Conservation (phyloP, 176 grass and related monocot species). For the Stipa capillata region DNA sequence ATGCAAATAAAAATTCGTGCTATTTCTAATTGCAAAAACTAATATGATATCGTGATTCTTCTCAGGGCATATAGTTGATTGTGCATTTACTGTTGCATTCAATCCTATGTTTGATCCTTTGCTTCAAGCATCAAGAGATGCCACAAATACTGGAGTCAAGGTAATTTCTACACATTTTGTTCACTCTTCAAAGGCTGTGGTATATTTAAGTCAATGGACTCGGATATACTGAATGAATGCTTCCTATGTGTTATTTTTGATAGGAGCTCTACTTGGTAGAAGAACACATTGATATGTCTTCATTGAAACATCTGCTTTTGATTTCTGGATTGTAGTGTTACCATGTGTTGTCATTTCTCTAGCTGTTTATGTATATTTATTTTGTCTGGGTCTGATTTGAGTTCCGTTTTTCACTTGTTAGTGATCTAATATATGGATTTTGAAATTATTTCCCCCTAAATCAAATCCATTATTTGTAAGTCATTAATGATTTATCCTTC, state of each 20-base stretch:
- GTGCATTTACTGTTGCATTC: slow-evolving; percentile 94
- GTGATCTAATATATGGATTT: background rate
- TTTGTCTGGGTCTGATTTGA: background rate
- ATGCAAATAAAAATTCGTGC: background rate
- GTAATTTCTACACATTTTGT: slow-evolving; percentile 20
- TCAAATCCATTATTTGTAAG: background rate
- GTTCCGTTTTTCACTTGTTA: background rate
- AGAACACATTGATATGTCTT: no score
- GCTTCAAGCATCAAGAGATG: slow-evolving; percentile 89
- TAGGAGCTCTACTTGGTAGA: background rate
- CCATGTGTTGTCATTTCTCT: background rate
- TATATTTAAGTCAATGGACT: background rate
- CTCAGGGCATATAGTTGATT: slow-evolving; percentile 87
- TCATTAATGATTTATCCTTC: background rate
- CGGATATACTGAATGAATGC: background rate
- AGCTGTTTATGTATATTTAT: background rate
- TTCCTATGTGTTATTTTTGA: background rate
- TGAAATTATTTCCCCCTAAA: background rate
- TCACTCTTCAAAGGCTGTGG: background rate
- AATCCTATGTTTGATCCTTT: slow-evolving; percentile 96
- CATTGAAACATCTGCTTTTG: background rate
- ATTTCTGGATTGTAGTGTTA: background rate
- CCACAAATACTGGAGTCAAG: slow-evolving; percentile 94
- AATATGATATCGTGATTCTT: slow-evolving; percentile 8
- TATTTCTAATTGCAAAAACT: slow-evolving; percentile 1